These are phyloP conservation scores for Psilocybe cyanescens DNA, from an alignment of 768 basidiomycete genomes.

Conservation along the genomic window DNA sequence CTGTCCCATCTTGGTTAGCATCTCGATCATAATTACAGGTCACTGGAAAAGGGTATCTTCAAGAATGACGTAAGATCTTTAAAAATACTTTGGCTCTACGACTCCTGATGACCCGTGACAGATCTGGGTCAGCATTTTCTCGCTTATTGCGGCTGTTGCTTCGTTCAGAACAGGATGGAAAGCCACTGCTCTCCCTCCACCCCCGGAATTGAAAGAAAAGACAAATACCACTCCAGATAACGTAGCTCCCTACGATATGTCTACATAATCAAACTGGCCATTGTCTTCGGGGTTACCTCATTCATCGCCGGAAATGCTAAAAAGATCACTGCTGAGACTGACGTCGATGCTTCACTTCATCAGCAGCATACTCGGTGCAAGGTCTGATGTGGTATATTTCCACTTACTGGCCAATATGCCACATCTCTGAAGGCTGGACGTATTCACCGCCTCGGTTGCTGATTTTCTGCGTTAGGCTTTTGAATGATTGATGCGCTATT, in stretches of 20 bases:
- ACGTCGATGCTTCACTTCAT: background rate
- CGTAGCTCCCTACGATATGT: slow-evolving; percentile 30
- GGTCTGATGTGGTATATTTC: background rate
- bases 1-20: background rate
- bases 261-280: slow-evolving; percentile 14
- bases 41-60: slow-evolving; percentile 67
- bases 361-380: background rate
- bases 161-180: slow-evolving; percentile 76
- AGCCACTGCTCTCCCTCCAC: slow-evolving; percentile 56
- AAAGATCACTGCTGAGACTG: background rate
- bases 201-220: slow-evolving; percentile 26
- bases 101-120: slow-evolving; percentile 20
- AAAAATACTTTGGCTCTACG: slow-evolving; percentile 4
- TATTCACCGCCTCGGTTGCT: background rate
- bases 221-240: slow-evolving; percentile 13
- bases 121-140: slow-evolving; percentile 46
- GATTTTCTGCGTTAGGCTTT: background rate
- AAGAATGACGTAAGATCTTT: slow-evolving; percentile 57
- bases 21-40: slow-evolving; percentile 48
- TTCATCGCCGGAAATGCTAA: background rate
- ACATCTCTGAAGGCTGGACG: background rate
- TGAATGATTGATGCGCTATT: background rate
- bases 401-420: too few relatives aligned
- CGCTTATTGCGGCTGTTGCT: slow-evolving; percentile 54
- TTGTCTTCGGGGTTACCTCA: background rate